Conservation (phyloP, 2,329 filamentous ascomycete species). For the Colletotrichum melonis region DNA sequence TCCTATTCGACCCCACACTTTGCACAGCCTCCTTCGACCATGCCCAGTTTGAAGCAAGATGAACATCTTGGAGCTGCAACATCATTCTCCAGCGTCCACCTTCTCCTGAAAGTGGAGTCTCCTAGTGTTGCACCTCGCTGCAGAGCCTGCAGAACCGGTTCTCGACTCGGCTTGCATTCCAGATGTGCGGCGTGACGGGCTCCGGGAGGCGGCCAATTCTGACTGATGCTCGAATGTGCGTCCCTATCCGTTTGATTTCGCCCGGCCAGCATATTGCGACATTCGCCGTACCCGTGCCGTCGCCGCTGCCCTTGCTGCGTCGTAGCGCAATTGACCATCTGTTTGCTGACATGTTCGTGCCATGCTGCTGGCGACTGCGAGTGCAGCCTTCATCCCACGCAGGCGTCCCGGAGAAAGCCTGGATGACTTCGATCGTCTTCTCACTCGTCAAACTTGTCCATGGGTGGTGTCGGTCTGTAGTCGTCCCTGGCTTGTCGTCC, state of each 20-base stretch:
- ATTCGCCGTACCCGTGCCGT: not conserved
- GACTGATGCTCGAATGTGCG: conserved; percentile 1
- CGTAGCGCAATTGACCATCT: conserved; percentile 7
- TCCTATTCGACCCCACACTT: conserved; percentile 36
- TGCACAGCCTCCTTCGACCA: conserved; percentile 36
- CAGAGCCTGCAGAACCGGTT: conserved; percentile 28
- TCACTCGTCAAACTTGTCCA: not conserved
- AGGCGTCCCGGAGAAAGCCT: not conserved
- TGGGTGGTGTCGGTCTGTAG: conserved; percentile 1
- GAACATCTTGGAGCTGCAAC: conserved; percentile 33
- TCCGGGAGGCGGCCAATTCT: not conserved
- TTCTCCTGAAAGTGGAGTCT: conserved; percentile 35
- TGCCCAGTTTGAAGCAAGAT: conserved; percentile 36
- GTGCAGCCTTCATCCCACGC: conserved; percentile 6
- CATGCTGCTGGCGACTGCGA: not conserved
- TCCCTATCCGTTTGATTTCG: not conserved
- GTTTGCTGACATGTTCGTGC: not conserved
- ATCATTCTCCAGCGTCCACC: conserved; percentile 30
- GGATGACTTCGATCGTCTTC: not conserved
- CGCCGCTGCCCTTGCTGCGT: not conserved
- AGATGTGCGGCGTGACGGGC: conserved; percentile 16
- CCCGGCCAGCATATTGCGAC: conserved; percentile 12
- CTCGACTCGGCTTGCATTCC: conserved; percentile 27
- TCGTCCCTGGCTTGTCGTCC: conserved; percentile 13
- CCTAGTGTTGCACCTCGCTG: conserved; percentile 3